Conservation (phyloP, 2,329 filamentous ascomycete genomes). For the Aspergillus spinulosporus region DNA sequence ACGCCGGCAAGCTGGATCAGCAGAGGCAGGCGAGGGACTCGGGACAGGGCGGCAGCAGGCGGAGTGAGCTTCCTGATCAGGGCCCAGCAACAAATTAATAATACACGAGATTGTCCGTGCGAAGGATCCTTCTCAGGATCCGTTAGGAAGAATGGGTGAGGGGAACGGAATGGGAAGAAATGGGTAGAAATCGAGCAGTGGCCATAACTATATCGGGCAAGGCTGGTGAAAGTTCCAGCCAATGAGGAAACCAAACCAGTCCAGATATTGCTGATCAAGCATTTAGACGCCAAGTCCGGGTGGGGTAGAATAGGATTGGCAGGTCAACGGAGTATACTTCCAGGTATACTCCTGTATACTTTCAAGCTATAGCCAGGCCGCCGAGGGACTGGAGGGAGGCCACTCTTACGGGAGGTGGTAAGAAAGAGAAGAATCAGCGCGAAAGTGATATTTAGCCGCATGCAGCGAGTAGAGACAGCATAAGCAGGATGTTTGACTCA, state of each 20-base stretch:
- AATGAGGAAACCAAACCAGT: background rate
- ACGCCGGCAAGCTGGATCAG: constrained; percentile 3
- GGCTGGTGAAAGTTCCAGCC: background rate
- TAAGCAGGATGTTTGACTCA: background rate
- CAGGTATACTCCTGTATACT: too few relatives aligned
- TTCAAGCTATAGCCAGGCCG: too few relatives aligned
- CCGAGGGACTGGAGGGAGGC: too few relatives aligned
- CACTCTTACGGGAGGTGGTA: background rate
- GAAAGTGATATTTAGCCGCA: background rate
- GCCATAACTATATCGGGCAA: constrained; percentile 21
- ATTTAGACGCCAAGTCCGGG: constrained; percentile 4
- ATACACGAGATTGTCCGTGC: background rate
- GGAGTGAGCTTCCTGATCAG: background rate
- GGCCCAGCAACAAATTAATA: background rate
- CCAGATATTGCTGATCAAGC: constrained; percentile 18
- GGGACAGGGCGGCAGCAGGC: constrained; percentile 1
- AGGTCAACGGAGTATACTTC: background rate
- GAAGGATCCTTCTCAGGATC: too few relatives aligned
- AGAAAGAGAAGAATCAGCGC: background rate
- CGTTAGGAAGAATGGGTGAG: background rate
- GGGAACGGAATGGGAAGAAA: background rate
- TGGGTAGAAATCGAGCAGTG: constrained; percentile 1
- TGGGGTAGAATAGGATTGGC: background rate
- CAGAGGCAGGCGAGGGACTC: background rate
- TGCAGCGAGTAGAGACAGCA: background rate